Percentiles rank a stretch among this genome's conserved stretches.
phyloP scores from a whole-genome alignment of 139 green algal genomes.

The Ettlia oleoabundans region DNA sequence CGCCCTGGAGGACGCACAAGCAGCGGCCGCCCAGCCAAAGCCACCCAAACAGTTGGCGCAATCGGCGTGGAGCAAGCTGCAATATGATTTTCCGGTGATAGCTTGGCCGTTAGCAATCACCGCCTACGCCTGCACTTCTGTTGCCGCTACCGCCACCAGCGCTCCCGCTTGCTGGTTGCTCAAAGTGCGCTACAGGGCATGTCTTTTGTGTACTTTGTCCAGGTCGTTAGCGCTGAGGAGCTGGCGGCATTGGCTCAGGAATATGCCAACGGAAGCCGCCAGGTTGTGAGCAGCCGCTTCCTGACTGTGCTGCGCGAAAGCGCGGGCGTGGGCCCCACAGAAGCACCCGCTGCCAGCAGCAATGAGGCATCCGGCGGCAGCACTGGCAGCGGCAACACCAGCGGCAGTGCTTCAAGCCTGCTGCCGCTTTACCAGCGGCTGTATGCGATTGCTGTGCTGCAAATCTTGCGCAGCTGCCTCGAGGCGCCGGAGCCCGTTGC shows the following conservation, averaged over 20 bases:
- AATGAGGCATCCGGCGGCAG: no score
- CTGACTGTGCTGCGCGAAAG: constrained; percentile 3
- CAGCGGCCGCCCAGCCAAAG: constrained; percentile 4
- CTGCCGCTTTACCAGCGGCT: constrained; percentile 33
- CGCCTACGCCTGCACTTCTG: background rate
- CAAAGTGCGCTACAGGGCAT: no score
- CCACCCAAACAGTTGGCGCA: background rate
- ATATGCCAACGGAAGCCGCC: background rate
- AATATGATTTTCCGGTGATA: constrained; percentile 51
- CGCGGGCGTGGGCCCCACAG: no score
- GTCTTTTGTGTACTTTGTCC: no score
- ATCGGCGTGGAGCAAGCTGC: constrained; percentile 36
- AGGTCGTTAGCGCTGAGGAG: constrained; percentile 36
- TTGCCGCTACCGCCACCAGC: background rate
- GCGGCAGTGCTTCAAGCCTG: no score
- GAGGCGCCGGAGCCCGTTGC: constrained; percentile 3
- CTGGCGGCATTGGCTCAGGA: constrained; percentile 18
- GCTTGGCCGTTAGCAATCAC: background rate
- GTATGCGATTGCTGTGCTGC: constrained; percentile 24
- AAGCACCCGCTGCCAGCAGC: no score
- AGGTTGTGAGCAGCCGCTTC: background rate
- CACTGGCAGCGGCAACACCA: no score
- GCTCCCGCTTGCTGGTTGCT: no score
- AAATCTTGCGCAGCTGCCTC: background rate
- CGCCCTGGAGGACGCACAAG: constrained; percentile 23